These are phyloP conservation scores for Fraxinus paxiana DNA, from an alignment of 305 asterid species.

Conservation along the genomic window DNA sequence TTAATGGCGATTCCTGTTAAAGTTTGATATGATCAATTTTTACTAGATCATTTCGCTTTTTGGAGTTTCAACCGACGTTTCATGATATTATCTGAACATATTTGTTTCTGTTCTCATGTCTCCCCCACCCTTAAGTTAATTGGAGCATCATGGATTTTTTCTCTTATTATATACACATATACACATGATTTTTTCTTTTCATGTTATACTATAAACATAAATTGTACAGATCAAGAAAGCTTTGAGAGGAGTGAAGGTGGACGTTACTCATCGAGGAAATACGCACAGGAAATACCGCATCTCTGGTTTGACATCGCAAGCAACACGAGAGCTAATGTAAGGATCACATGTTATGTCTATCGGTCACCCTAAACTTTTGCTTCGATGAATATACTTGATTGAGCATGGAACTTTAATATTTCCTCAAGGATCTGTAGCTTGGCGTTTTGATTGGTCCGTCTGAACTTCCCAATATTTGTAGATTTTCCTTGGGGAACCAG, in stretches of 20 bases:
- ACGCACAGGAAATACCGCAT: slow-evolving; percentile 70
- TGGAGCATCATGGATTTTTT: neutral
- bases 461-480: neutral
- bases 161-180: neutral
- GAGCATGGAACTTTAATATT: neutral
- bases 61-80: neutral
- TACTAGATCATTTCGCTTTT: neutral
- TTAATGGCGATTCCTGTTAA: neutral
- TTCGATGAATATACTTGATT: neutral
- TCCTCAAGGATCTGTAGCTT: neutral
- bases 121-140: neutral
- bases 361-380: neutral
- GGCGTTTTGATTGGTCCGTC: neutral
- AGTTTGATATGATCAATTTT: neutral
- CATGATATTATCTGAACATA: neutral
- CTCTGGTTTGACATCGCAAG: slow-evolving; percentile 63
- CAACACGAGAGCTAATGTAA: slow-evolving; percentile 67
- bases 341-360: slow-evolving; percentile 7
- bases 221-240: slow-evolving; percentile 64
- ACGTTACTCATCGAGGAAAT: slow-evolving; percentile 76
- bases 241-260: slow-evolving; percentile 70
- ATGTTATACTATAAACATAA: neutral
- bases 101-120: neutral
- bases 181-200: neutral
- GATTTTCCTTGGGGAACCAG: neutral